Evolutionary conservation across 2,329 filamentous ascomycete species (phyloP).

Genomic region (Simplicillium aogashimaense): DNA sequence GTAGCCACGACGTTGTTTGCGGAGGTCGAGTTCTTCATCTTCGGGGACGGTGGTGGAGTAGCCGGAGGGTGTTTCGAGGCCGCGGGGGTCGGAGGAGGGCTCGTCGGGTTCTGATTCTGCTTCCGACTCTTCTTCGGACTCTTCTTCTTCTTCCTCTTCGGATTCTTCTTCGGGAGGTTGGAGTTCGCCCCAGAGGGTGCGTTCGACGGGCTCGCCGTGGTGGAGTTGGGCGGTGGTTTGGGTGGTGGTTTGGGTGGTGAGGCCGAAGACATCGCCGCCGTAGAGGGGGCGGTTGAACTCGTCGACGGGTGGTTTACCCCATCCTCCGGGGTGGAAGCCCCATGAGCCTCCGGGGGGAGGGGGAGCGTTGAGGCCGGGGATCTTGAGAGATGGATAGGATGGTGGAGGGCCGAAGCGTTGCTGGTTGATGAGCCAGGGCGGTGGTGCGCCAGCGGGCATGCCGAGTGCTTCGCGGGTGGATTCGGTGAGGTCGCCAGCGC

Average conservation of each 20-base stretch:
- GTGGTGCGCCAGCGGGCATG: constrained; percentile 85
- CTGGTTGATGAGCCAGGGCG: constrained; percentile 95
- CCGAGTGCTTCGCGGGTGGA: constrained; percentile 85
- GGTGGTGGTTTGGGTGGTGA: constrained; percentile 38
- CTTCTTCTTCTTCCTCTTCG: constrained; percentile 63
- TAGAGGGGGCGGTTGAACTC: constrained; percentile 87
- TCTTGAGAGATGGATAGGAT: constrained; percentile 90
- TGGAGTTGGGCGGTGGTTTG: constrained; percentile 13
- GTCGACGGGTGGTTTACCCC: constrained; percentile 91
- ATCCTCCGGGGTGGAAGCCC: constrained; percentile 93
- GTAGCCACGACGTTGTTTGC: constrained; percentile 71
- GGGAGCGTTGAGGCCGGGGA: constrained; percentile 88
- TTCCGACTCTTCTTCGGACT: constrained; percentile 60
- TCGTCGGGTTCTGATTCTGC: constrained; percentile 54
- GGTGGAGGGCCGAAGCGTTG: constrained; percentile 89
- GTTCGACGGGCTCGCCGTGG: constrained; percentile 72
- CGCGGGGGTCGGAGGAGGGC: constrained; percentile 52
- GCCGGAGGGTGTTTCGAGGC: constrained; percentile 72
- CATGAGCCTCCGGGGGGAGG: constrained; percentile 81
- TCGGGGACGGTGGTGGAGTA: constrained; percentile 71
- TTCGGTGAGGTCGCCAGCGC: constrained; percentile 83
- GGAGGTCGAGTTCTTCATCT: constrained; percentile 79
- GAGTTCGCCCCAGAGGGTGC: constrained; percentile 83
- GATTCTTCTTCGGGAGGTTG: constrained; percentile 70
- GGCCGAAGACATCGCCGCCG: constrained; percentile 89